Evolutionary conservation across 1,139 yeast genomes (phyloP).

Genomic region (Candida sp.): DNA sequence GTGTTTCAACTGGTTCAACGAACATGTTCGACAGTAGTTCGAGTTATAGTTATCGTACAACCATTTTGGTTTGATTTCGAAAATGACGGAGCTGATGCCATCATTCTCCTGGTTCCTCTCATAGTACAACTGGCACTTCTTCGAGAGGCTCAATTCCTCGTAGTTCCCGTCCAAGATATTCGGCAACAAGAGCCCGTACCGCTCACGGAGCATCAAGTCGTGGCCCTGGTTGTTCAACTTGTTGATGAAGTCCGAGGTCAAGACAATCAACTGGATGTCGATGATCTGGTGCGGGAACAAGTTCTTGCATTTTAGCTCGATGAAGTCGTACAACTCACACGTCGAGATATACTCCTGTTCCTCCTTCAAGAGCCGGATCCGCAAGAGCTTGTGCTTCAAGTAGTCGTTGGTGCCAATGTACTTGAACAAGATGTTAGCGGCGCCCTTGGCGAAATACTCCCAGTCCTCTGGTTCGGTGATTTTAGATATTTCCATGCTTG

Average conservation of each 20-base stretch:
- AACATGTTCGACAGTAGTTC: slow-evolving; percentile 51
- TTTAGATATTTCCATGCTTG: slow-evolving; percentile 44
- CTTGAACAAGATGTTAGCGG: slow-evolving; percentile 48
- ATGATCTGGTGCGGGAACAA: slow-evolving; percentile 43
- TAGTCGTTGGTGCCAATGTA: slow-evolving; percentile 43
- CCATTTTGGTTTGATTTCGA: slow-evolving; percentile 55
- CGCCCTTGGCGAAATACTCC: slow-evolving; percentile 50
- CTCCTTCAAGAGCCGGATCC: slow-evolving; percentile 41
- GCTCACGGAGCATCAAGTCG: slow-evolving; percentile 37
- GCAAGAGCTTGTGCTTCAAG: slow-evolving; percentile 37
- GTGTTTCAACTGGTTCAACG: slow-evolving; percentile 40
- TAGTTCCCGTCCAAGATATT: slow-evolving; percentile 43
- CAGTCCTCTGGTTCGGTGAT: slow-evolving; percentile 46
- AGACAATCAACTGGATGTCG: slow-evolving; percentile 42
- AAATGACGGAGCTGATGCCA: slow-evolving; percentile 31
- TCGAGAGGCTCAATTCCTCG: slow-evolving; percentile 28
- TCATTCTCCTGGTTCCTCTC: slow-evolving; percentile 6
- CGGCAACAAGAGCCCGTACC: slow-evolving; percentile 46
- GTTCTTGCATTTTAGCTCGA: slow-evolving; percentile 45
- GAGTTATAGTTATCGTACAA: slow-evolving; percentile 41
- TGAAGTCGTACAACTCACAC: slow-evolving; percentile 46
- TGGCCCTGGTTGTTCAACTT: slow-evolving; percentile 32
- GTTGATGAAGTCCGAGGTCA: slow-evolving; percentile 38
- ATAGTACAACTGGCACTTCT: slow-evolving; percentile 41
- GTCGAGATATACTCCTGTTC: slow-evolving; percentile 47